Evolutionary conservation across 1,139 yeast genomes (phyloP), one percentile per base, ranked within the genome.

Genomic region (Debaryomycetaceae sp.): DNA sequence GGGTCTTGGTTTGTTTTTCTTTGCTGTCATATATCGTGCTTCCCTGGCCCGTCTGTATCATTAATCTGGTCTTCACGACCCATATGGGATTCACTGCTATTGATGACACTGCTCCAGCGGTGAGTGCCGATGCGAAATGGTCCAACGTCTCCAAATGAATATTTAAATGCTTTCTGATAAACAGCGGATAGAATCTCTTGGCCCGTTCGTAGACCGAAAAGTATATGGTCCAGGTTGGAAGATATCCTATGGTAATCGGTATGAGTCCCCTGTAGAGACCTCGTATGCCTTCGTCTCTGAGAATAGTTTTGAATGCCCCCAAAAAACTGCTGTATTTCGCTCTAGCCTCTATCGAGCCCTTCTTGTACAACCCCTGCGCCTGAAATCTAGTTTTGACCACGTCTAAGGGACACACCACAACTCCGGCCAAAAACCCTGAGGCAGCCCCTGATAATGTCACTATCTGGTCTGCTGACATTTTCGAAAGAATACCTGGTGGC

Each of bases 141-240:
- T 78, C 69, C 14, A 81, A 47, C 38, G 81, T 77, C 33, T 81
- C 85, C 43, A 73, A 66, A 30, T 71, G 60, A 9, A 68, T 49
- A 31, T 66, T 64, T 33, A 65, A 61, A 33, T 65, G 52, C 5
- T 57, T 44, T 11, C 64, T 53, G 36, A 71, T 50, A 38, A 67
- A 58, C 4, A 40, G 41, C 2, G 65, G 68, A 48, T 60, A 67
- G 39, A 73, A 61, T 39, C 62, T 59, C 60, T 90, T 90, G 30
- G 91, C 83, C 48, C 79, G 72, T 59, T 91, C 98, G 63, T 93
- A 93, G 34, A 90, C 87, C 9, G 93, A 78, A 67, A 93, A 95
- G 63, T 95, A 93, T 40, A 93, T 88, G 68, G 91, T 90, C 99
- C 99, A 93, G 0, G 98, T 90, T 5, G 99, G 99, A 53, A 95